phyloP scores from a whole-genome alignment of 2,329 filamentous ascomycete genomes.

The Paecilomyces sp. region DNA sequence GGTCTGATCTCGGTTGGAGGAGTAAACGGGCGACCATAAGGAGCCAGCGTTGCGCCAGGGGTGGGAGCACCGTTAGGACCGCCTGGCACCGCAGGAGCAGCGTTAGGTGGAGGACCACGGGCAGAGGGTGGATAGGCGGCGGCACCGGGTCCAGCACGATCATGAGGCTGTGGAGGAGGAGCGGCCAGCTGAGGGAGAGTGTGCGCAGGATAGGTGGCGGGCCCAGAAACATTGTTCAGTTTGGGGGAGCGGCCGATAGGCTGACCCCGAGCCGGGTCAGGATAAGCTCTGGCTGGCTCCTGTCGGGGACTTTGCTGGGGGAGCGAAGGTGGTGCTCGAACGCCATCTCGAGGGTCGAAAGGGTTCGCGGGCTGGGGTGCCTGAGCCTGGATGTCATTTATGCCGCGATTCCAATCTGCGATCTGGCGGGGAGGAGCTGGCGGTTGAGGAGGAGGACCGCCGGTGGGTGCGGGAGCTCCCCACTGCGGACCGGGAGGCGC shows the following conservation, averaged over 20 bases:
- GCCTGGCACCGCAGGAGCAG: slow-evolving; percentile 39
- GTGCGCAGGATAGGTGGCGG: slow-evolving; percentile 45
- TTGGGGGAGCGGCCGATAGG: slow-evolving; percentile 56
- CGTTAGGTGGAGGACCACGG: slow-evolving; percentile 40
- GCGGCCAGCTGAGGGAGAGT: slow-evolving; percentile 46
- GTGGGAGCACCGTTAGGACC: slow-evolving; percentile 49
- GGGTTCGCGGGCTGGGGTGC: slow-evolving; percentile 61
- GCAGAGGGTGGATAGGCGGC: slow-evolving; percentile 24
- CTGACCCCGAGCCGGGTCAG: slow-evolving; percentile 53
- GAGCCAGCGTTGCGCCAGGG: slow-evolving; percentile 55
- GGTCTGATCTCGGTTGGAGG: slow-evolving; percentile 78
- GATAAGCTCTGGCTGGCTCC: slow-evolving; percentile 63
- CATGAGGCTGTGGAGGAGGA: slow-evolving; percentile 36
- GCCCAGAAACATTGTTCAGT: slow-evolving; percentile 43
- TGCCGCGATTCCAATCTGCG: slow-evolving; percentile 56
- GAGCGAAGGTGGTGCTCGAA: slow-evolving; percentile 60
- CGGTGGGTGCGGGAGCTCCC: slow-evolving; percentile 61
- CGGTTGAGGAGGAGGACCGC: slow-evolving; percentile 44
- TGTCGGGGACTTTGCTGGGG: slow-evolving; percentile 71
- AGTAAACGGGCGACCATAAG: slow-evolving; percentile 68
- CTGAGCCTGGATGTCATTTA: slow-evolving; percentile 68
- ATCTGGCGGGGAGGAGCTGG: slow-evolving; percentile 59
- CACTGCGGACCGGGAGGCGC: slow-evolving; percentile 83
- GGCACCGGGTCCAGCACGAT: slow-evolving; percentile 28
- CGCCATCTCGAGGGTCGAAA: slow-evolving; percentile 70